A percentile compares a stretch with the other conserved stretches of the same genome.
These are phyloP conservation scores for Carex scoparia DNA, from an alignment of 176 grass and related monocot species.

Conservation along the genomic window DNA sequence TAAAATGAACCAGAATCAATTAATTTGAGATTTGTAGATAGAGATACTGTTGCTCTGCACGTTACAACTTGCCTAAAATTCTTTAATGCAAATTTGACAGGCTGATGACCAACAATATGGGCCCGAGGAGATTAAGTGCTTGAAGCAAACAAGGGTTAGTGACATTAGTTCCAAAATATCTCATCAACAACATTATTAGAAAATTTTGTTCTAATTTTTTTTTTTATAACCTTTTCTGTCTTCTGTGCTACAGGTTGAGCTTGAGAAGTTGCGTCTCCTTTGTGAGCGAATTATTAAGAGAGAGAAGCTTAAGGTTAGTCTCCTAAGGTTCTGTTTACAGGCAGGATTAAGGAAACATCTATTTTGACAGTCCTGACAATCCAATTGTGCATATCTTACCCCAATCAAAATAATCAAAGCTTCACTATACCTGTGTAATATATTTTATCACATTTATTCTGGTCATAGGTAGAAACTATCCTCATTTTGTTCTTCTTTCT, in stretches of 20 bases:
- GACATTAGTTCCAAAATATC: slow-evolving; percentile 10
- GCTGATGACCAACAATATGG: slow-evolving; percentile 65
- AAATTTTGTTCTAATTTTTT: slow-evolving; percentile 8
- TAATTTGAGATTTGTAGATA: background rate
- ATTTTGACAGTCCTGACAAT: background rate
- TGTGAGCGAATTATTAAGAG: slow-evolving; percentile 97
- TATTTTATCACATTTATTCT: background rate
- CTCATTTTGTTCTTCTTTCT: background rate
- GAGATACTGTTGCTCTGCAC: background rate
- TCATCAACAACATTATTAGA: slow-evolving; percentile 9
- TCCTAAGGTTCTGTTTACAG: slow-evolving; percentile 9
- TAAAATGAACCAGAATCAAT: slow-evolving; percentile 14
- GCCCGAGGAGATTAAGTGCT: slow-evolving; percentile 68
- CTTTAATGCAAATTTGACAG: slow-evolving; percentile 34
- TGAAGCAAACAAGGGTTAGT: slow-evolving; percentile 91
- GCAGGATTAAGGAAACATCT: slow-evolving; percentile 19
- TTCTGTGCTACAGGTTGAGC: slow-evolving; percentile 56
- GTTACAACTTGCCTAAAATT: slow-evolving; percentile 22
- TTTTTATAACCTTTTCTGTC: slow-evolving; percentile 13
- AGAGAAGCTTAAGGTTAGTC: slow-evolving; percentile 87
- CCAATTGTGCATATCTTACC: background rate
- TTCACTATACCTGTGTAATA: background rate
- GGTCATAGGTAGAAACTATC: background rate
- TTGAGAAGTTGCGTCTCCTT: slow-evolving; percentile 93
- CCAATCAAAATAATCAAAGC: background rate